Base-by-base conservation (phyloP, 1,139 yeast species). In the Taphrina wiesneri region DNA sequence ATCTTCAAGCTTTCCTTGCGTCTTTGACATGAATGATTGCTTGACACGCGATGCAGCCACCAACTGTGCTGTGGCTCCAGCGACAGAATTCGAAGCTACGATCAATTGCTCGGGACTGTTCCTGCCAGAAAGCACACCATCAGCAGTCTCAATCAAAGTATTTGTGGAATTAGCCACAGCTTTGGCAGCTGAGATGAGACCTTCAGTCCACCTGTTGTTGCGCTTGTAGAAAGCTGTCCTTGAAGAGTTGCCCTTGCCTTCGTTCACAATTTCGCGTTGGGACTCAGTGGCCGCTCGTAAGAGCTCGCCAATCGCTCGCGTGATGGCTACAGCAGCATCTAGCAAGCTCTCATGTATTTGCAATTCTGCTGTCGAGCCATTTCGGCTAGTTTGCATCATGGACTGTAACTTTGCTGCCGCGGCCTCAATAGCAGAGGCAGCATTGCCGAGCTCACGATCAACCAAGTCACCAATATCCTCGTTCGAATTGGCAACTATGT, bases 201-300 rank as follows among this genome's bases (percentile, higher is more conserved):
- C 97, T 76, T 91, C 96, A 0, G 97, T 90, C 97, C 97, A 90
- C 73, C 96, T 82, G 75, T 86, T 90, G 75, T 91, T 90, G 77
- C 89, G 90, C 75, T 87, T 89, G 78, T 91, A 91, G 74, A 87
- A 91, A 49, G 89, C 90, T 2, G 90, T 85, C 67, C 85, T 81
- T 1, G 90, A 80, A 65, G 83, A 85, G 0, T 84, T 76, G 4
- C 95, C 95, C 70, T 82, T 82, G 45, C 91, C 90, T 70, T 83
- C 83, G 56, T 84, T 82, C 5, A 89, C 96, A 74, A 90, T 90
- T 76, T 90, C 97, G 67, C 83, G 79, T 76, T 90, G 97, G 25
- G 95, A 86, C 56, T 85, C 92, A 25, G 91, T 86, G 1, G 96
- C 90, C 1, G 96, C 87, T 69, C 81, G 79, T 64, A 91, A 87